Evolutionary conservation across 2,329 filamentous ascomycete genomes (phyloP), one percentile per base, ranked within the genome.

Genomic region (Hypoxylon sp.): DNA sequence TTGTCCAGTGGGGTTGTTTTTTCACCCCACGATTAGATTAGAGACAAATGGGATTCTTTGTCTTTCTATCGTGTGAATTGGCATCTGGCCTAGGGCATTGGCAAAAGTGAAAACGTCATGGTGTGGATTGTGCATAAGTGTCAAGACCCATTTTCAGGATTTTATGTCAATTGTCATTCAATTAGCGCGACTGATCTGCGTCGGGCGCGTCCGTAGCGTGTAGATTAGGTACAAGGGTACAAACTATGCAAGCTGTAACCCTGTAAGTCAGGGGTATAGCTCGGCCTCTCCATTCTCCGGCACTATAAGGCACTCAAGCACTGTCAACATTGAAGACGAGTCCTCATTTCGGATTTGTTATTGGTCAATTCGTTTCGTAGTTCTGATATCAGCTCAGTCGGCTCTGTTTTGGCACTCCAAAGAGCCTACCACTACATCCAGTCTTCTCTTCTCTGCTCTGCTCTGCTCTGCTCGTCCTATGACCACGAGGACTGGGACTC

Each of bases 61-160:
- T 46, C 37, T 47, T 59, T 47, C 37, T 59, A 59, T 60, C 35
- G 35, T 51, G 37, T 58, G 58, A 61, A 61, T 46, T 58, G 63
- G 26, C 53, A 37, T 31, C 19, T 8, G 33, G 9, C 31, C 24
- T 66, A 66, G 62, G 66, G 58, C 58, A 62, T 42, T 11, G 31
- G 22, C 57, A 60, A 66, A 69, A 52, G 14, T 42, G 51, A 69
- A 67, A 70, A 67, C 67, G 63, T 70, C 67, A 70, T 70, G 57
- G 51, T 60, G 61, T 61, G 67, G 51, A 63, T 60, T 60, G 52
- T 61, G 67, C 52, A 63, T 57, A 59, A 50, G 52, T 61, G 53
- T 35, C 9, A 35, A 33, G 55, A 58, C 51, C 66, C 60, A 62
- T 58, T 58, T 62, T 57, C 31, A 51, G 55, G 55, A 39, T 46